phyloP scores from a whole-genome alignment of 2,329 filamentous ascomycete genomes.

The Alternaria ethzedia region DNA sequence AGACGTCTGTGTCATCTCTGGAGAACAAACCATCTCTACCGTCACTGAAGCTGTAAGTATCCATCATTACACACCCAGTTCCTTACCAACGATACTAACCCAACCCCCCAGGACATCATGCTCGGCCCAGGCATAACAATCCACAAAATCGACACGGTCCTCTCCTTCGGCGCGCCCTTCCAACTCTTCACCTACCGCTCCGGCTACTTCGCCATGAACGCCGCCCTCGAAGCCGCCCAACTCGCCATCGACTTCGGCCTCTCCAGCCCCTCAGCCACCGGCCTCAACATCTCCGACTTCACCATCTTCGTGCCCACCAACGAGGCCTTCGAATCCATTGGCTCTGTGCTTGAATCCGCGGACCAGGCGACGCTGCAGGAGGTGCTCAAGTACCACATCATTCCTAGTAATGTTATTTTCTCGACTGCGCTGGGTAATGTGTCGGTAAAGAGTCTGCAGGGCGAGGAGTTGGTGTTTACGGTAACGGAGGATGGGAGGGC shows the following conservation, averaged over 20 bases:
- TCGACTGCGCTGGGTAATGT: constrained; percentile 32
- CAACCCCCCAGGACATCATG: constrained; percentile 25
- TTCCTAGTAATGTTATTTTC: constrained; percentile 36
- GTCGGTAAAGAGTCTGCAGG: constrained; percentile 29
- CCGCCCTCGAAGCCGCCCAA: constrained; percentile 12
- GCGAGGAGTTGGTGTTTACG: constrained; percentile 29
- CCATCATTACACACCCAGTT: neutral
- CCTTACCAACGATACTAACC: neutral
- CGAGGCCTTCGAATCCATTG: constrained; percentile 70
- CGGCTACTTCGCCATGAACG: constrained; percentile 33
- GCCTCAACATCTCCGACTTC: constrained; percentile 61
- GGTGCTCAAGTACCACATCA: constrained; percentile 36
- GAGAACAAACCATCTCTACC: constrained; percentile 56
- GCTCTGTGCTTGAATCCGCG: constrained; percentile 27
- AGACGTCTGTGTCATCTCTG: constrained; percentile 58
- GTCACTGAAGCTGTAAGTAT: constrained; percentile 56
- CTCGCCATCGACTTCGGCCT: constrained; percentile 30
- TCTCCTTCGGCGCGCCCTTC: constrained; percentile 34
- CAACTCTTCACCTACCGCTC: constrained; percentile 36
- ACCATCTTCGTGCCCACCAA: constrained; percentile 83
- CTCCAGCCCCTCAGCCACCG: constrained; percentile 14
- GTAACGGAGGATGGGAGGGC: constrained; percentile 31
- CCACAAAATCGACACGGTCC: constrained; percentile 34
- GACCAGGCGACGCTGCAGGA: constrained; percentile 27
- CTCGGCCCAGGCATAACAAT: constrained; percentile 35